phyloP scores from a whole-genome alignment of 2,329 filamentous ascomycete species.

The Dothideomycetes sp. region DNA sequence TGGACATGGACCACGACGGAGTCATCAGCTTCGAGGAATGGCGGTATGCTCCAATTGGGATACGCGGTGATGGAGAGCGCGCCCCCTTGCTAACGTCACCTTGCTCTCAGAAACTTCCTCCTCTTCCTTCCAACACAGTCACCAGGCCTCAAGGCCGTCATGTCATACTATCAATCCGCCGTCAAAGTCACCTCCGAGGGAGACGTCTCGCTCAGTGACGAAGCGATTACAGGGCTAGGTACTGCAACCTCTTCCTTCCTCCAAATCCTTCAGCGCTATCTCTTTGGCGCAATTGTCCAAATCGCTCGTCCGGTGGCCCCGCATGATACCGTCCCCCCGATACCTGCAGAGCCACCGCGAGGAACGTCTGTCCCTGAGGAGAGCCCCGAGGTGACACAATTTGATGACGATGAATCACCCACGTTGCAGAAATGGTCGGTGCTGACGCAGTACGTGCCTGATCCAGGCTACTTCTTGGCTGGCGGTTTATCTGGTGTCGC shows the following conservation, averaged over 20 bases:
- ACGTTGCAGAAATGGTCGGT: conserved; percentile 6
- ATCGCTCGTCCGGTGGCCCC: conserved; percentile 24
- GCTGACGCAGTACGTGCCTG: conserved; percentile 55
- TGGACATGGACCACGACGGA: conserved; percentile 83
- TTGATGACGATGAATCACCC: background rate
- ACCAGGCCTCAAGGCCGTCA: conserved; percentile 65
- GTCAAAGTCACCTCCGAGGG: conserved; percentile 87
- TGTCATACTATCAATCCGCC: conserved; percentile 85
- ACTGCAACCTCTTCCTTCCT: conserved; percentile 35
- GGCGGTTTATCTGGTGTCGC: conserved; percentile 90
- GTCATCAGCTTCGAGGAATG: conserved; percentile 87
- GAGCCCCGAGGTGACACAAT: background rate
- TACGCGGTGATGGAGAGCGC: no score
- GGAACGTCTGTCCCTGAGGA: background rate
- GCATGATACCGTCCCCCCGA: conserved; percentile 23
- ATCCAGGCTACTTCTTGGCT: conserved; percentile 95
- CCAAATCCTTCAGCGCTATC: conserved; percentile 53
- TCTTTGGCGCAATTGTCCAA: conserved; percentile 67
- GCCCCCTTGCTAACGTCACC: background rate
- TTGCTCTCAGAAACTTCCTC: conserved; percentile 63
- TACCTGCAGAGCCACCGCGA: background rate
- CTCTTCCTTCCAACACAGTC: conserved; percentile 69
- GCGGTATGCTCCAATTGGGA: conserved; percentile 58
- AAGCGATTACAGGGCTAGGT: conserved; percentile 89
- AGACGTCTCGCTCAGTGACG: conserved; percentile 84